Evolutionary conservation across 2,329 filamentous ascomycete species (phyloP).

Genomic region (Aspergillus tanneri): DNA sequence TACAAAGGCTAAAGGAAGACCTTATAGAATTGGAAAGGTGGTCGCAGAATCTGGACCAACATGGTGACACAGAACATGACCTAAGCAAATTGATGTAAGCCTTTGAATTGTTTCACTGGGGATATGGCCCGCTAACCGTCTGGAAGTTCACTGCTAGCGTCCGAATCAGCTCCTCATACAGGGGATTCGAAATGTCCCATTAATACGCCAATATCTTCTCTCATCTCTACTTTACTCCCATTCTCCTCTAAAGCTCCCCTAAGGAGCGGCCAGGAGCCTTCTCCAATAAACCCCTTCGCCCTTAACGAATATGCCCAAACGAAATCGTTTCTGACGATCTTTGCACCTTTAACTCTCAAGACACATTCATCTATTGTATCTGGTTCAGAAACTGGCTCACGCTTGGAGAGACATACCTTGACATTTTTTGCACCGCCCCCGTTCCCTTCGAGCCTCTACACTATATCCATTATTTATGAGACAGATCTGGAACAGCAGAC

Average conservation of each 20-base stretch:
- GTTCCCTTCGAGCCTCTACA: slow-evolving; percentile 36
- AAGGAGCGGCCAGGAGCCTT: slow-evolving; percentile 33
- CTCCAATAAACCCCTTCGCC: slow-evolving; percentile 65
- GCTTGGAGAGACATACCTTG: slow-evolving; percentile 38
- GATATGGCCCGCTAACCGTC: slow-evolving; percentile 19
- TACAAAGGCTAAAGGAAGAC: slow-evolving; percentile 59
- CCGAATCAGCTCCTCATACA: slow-evolving; percentile 28
- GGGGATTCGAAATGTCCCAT: slow-evolving; percentile 13
- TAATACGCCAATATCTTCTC: slow-evolving; percentile 33
- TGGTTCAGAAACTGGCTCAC: slow-evolving; percentile 15
- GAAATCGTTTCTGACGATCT: slow-evolving; percentile 67
- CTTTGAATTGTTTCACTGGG: not conserved
- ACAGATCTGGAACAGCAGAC: slow-evolving; percentile 37
- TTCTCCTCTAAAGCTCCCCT: slow-evolving; percentile 34
- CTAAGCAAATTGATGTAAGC: slow-evolving; percentile 37
- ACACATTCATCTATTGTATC: slow-evolving; percentile 29
- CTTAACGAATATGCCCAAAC: slow-evolving; percentile 56
- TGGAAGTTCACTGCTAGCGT: slow-evolving; percentile 33
- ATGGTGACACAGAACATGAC: slow-evolving; percentile 32
- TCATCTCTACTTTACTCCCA: slow-evolving; percentile 43
- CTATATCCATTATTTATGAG: slow-evolving; percentile 35
- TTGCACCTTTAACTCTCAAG: slow-evolving; percentile 64
- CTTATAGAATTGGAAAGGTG: slow-evolving; percentile 58
- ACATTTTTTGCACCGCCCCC: slow-evolving; percentile 37
- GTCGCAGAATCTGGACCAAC: slow-evolving; percentile 54